These are phyloP conservation scores for Fragosphaeria purpurea DNA, from an alignment of 2,329 filamentous ascomycete species.

Conservation along the genomic window DNA sequence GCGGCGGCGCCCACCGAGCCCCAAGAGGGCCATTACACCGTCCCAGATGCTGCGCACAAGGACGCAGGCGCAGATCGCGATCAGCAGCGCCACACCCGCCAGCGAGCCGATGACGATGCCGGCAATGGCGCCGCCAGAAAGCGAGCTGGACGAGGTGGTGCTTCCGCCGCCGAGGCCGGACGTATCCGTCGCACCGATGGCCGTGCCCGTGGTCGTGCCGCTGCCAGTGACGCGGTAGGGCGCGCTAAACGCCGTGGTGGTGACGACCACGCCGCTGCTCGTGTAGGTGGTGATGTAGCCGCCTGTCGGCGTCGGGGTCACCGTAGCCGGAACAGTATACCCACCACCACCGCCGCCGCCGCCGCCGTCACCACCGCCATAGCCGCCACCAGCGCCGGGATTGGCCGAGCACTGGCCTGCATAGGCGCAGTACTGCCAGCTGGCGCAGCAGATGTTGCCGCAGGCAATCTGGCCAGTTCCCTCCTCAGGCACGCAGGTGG, in stretches of 20 bases:
- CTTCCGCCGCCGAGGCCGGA: conserved; percentile 23
- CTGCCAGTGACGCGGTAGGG: conserved; percentile 44
- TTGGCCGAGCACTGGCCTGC: conserved; percentile 48
- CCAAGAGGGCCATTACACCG: conserved; percentile 49
- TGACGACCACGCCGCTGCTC: conserved; percentile 34
- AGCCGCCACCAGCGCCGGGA: conserved; percentile 21
- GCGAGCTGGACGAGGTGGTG: conserved; percentile 27
- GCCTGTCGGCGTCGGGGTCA: conserved; percentile 24
- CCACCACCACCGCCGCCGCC: conserved; percentile 16
- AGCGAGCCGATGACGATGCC: conserved; percentile 71
- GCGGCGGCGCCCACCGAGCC: conserved; percentile 43
- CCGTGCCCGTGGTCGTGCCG: conserved; percentile 41
- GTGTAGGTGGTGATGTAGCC: conserved; percentile 23
- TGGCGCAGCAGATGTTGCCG: conserved; percentile 60
- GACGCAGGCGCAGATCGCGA: conserved; percentile 67
- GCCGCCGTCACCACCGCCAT: conserved; percentile 10
- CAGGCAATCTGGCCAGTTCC: conserved; percentile 51
- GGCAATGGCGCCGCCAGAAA: conserved; percentile 66
- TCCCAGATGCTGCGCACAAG: conserved; percentile 54
- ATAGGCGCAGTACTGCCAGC: conserved; percentile 56
- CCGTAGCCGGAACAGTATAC: conserved; percentile 10
- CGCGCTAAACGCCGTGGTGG: conserved; percentile 45
- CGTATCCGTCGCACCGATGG: conserved; percentile 34
- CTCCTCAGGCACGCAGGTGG: conserved; percentile 37
- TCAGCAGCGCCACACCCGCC: conserved; percentile 54